Evolutionary conservation across 2,329 filamentous ascomycete genomes (phyloP).

Genomic region (Blastomyces parvus): DNA sequence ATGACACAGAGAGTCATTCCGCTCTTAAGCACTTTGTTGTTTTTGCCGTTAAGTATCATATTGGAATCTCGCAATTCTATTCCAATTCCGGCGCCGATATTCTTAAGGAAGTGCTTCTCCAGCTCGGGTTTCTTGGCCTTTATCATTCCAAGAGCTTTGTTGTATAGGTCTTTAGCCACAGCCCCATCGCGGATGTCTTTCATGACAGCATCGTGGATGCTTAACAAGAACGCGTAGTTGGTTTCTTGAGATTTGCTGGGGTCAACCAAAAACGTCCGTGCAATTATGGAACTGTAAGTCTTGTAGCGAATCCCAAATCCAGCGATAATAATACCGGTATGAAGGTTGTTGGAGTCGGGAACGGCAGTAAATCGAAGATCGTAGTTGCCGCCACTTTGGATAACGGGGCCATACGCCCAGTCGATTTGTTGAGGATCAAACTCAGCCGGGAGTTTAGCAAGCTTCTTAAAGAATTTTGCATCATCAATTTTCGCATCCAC

Average conservation of each 20-base stretch:
- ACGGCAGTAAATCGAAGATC: conserved; percentile 74
- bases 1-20: conserved; percentile 94
- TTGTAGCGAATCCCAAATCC: conserved; percentile 90
- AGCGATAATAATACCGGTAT: conserved; percentile 87
- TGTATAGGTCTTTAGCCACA: conserved; percentile 79
- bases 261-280: conserved; percentile 89
- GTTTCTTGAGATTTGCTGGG: conserved; percentile 92
- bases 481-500: conserved; percentile 89
- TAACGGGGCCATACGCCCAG: conserved; percentile 81
- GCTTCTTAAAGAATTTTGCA: conserved; percentile 81
- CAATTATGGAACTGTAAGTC: conserved; percentile 87
- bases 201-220: conserved; percentile 79
- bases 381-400: conserved; percentile 93
- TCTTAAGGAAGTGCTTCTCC: conserved; percentile 90
- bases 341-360: conserved; percentile 71
- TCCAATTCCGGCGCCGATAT: conserved; percentile 82
- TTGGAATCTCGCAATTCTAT: conserved; percentile 82
- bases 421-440: conserved; percentile 85
- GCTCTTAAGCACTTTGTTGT: conserved; percentile 70
- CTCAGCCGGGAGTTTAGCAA: conserved; percentile 69
- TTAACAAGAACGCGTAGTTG: conserved; percentile 81
- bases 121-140: conserved; percentile 88
- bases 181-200: conserved; percentile 85
- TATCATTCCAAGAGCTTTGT: conserved; percentile 70
- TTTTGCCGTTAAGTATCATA: conserved; percentile 79